Base-by-base conservation (phyloP, 2,329 filamentous ascomycete species). In the Aspergillus neoniger region DNA sequence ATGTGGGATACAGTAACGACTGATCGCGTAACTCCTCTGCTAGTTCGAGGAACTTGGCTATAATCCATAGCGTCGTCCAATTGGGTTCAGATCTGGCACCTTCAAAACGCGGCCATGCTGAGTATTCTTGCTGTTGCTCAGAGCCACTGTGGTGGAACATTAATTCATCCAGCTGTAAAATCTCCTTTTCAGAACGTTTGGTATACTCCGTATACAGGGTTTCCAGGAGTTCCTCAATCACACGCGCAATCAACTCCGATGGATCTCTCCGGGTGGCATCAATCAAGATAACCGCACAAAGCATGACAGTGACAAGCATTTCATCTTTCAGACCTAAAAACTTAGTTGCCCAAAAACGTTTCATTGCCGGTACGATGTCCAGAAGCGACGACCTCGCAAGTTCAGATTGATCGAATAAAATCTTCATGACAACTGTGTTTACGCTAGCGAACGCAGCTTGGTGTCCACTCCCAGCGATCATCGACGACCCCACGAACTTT, bases 201-300 rank as follows among this genome's bases (percentile, higher is more conserved):
- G 86, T 82, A 74, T 98, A 98, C 69, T 97, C 94, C 8, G 79
- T 79, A 79, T 88, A 89, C n/a, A 99, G 77, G 4, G 84, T 81
- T 48, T 92, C 88, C 36, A 88, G 72, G 2, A 97, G 75, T n/a
- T 85, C 84, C 64, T 89, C 85, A 5, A 96, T 65, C 57, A 65
- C 83, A 12, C 66, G 69, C 17, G 74, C 48, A 70, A 79, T 28
- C 76, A 73, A 58, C 82, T 74, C 57, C 68, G 72, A 59, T 69
- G 74, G 65, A 78, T 66, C 62, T 72, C 75, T 66, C 55, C 65
- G 65, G 58, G 65, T 43, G 62, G 71, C 72, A 55, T 83, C 79
- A 25, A 83, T 73, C 32, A 90, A 70, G 60, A 85, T 78, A 65
- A 90, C 82, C 49, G 91, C 78, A 64, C 89, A 86, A 8, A 88